Evolutionary conservation across 768 basidiomycete species (phyloP).

Genomic region (Pleurotus giganteus): DNA sequence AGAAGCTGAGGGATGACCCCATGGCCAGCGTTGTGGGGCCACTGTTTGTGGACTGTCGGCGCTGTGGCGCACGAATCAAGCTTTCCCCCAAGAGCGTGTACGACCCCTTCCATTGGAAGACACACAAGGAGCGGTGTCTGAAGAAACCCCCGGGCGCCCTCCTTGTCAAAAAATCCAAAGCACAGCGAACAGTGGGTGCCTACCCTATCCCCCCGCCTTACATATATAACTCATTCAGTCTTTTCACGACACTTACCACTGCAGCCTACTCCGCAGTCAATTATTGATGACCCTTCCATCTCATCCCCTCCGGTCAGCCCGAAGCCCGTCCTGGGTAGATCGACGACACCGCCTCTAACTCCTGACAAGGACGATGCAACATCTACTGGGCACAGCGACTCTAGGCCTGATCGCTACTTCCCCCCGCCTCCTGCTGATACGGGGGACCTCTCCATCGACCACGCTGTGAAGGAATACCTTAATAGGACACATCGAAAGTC

Average conservation of each 20-base stretch:
- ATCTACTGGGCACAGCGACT: neutral
- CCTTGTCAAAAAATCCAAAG: slow-evolving; percentile 14
- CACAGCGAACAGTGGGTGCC: slow-evolving; percentile 15
- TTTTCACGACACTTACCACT: neutral
- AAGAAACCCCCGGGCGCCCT: slow-evolving; percentile 34
- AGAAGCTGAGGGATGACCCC: slow-evolving; percentile 49
- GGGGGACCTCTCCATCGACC: neutral
- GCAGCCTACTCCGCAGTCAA: slow-evolving; percentile 6
- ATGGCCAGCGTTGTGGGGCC: slow-evolving; percentile 51
- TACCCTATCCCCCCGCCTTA: neutral
- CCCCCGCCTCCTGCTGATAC: slow-evolving; percentile 14
- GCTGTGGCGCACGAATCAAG: slow-evolving; percentile 57
- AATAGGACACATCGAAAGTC: slow-evolving; percentile 3
- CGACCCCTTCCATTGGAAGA: slow-evolving; percentile 67
- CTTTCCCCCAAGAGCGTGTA: slow-evolving; percentile 66
- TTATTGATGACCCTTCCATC: slow-evolving; percentile 17
- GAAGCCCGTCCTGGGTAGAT: slow-evolving; percentile 18
- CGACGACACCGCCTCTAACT: slow-evolving; percentile 32
- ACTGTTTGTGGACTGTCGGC: slow-evolving; percentile 50
- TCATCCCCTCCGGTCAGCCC: slow-evolving; percentile 26
- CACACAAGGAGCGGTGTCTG: slow-evolving; percentile 59
- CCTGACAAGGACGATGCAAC: slow-evolving; percentile 29
- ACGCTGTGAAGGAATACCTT: slow-evolving; percentile 1
- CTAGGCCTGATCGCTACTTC: neutral
- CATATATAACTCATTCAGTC: neutral